phyloP scores from a whole-genome alignment of 192 early-diverging fungal species.

The Umbelopsis sp. region DNA sequence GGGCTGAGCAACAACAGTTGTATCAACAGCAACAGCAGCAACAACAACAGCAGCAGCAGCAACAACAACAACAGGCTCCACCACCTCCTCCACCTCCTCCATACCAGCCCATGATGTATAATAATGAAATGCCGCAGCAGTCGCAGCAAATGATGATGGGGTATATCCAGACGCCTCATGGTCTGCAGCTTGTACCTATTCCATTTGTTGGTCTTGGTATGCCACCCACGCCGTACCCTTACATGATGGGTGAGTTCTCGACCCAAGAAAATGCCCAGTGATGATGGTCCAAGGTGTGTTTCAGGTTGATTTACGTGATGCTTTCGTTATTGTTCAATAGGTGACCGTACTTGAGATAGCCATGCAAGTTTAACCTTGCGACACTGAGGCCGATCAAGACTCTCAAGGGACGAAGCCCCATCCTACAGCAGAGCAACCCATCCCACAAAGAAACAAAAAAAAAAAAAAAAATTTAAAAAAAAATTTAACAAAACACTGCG shows the following conservation, averaged over 20 bases:
- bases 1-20: slow-evolving; percentile 23
- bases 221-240: background rate
- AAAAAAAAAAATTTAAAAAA: too few species aligned
- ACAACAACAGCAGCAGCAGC: background rate
- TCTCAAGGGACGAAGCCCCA: too few species aligned
- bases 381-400: too few species aligned
- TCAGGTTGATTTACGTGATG: background rate
- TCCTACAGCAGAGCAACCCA: too few species aligned
- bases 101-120: background rate
- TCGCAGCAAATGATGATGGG: slow-evolving; percentile 22
- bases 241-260: background rate
- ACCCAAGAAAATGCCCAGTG: background rate
- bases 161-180: slow-evolving; percentile 13
- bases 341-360: too few species aligned
- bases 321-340: too few species aligned
- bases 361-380: too few species aligned
- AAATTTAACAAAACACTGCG: too few species aligned
- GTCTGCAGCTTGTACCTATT: slow-evolving; percentile 14
- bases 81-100: background rate
- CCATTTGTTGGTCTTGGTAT: slow-evolving; percentile 5
- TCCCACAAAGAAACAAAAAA: too few species aligned
- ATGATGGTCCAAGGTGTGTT: too few species aligned
- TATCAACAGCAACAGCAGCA: background rate
- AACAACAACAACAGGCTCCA: background rate
- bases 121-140: slow-evolving; percentile 6